Evolutionary conservation across 352 stramenopile species (phyloP), one percentile per base, ranked within the genome.

Genomic region (Pythium dissimile): DNA sequence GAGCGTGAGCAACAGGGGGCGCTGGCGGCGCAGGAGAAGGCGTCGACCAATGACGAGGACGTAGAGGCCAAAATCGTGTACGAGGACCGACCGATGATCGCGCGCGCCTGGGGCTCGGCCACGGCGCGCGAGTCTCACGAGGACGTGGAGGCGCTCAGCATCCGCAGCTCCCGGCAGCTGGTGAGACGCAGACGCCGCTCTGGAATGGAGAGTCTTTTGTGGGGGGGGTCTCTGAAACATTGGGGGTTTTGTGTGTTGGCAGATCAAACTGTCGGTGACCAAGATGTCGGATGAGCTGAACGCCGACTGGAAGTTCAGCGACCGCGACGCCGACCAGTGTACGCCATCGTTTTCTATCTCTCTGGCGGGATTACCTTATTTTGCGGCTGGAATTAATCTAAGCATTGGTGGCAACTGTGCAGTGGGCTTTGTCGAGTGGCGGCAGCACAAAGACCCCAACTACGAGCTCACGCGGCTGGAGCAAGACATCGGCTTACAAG

Each of bases 201-300:
- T 30, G 5, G n/a, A 26, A 16, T 39, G 26, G 39, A 23, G 8
- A 45, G 18, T 15, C 4, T 24, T 3, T 31, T 12, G 6, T 34
- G 42, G 10, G 26, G 13, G 9, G n/a, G n/a, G n/a, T n/a, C n/a
- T n/a, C 12, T 23, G 26, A 26, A 28, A 24, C 32, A 12, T 16
- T 11, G 30, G 31, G 2, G 12, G 7, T 38, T 35, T 61, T 20
- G n/a, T 42, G 21, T 11, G 9, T 11, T 2, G 28, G 9, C 43
- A 88, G 80, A 89, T 91, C 48, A 75, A 80, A 3, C 75, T 94
- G 44, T 89, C 84, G 1, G 71, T 92, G 31, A 89, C 80, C 13
- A 88, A 88, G 38, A 90, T 88, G 71, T 86, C 82, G 32, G 77
- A 94, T 58, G 78, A 89, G 57, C 78, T 91, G 52, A 88, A 91